Evolutionary conservation across 2,329 filamentous ascomycete species (phyloP), one percentile per base, ranked within the genome.

Genomic region (Penicillium expansum): DNA sequence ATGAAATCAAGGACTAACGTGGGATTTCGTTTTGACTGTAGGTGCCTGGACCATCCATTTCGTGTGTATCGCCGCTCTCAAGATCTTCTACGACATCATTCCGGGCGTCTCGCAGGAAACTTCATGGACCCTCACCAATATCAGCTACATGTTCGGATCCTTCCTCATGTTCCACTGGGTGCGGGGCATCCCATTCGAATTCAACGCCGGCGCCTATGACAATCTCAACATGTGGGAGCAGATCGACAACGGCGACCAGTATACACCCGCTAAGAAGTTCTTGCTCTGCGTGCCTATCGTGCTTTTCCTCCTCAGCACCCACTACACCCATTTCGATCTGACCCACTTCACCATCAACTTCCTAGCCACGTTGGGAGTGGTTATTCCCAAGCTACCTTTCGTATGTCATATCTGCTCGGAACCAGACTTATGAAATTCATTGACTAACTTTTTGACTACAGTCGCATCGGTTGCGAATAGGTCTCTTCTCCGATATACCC

Each of bases 141-240:
- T 97, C 76, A 92, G 92, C 50, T 99, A 99, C 83, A 97, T 97
- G 92, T 90, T 94, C 71, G 92, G 92, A 70, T 97, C 93, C 41
- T 99, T 97, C 77, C 86, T 99, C 76, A 99, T 99, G 94, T 99
- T 99, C 79, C 94, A 99, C 79, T 96, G 91, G 82, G 94, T 99
- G 67, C 91, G 93, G 72, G 94, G 94, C 67, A 91, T 97, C 45
- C 94, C 94, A 6, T 99, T 99, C 73, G 94, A 99, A 76, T 99
- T 99, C 83, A 99, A 99, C 74, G 89, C 91, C 55, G 94, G 94
- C 58, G 94, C 94, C 67, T 99, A 97, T 77, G 94, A 99, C 82
- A 97, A 99, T 76, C 83, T 99, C 71, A 99, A 97, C 80, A 97
- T 99, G 94, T 99, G 94, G 94, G 94, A 99, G 80, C 94, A 99